These are phyloP conservation scores for Eucalyptus lansdowneana DNA, from an alignment of 345 rosid genomes.

Conservation along the genomic window DNA sequence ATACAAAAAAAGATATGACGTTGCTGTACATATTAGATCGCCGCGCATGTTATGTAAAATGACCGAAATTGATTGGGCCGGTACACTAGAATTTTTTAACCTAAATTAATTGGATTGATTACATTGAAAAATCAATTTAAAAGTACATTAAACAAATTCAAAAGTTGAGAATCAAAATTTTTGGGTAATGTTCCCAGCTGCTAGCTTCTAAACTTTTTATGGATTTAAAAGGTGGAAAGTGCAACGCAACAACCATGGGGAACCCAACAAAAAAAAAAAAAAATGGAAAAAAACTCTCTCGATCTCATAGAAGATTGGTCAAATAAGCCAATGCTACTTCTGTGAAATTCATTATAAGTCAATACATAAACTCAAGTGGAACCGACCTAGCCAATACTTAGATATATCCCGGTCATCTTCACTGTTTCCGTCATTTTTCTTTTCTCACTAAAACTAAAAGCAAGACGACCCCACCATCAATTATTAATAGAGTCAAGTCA, in stretches of 20 bases:
- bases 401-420: not conserved
- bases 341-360: not conserved
- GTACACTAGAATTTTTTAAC: no score
- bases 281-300: not conserved
- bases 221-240: not conserved
- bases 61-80: not conserved
- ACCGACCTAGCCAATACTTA: not conserved
- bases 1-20: not conserved
- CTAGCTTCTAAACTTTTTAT: not conserved
- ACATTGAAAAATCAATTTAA: not conserved
- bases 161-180: not conserved
- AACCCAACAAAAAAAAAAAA: not conserved
- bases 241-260: not conserved
- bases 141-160: no score
- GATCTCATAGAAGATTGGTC: not conserved
- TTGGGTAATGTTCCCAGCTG: not conserved
- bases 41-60: accelerated
- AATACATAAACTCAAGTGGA: not conserved
- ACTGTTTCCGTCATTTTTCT: not conserved
- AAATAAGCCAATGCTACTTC: not conserved
- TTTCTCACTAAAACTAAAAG: not conserved
- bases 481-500: not conserved
- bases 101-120: no score
- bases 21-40: not conserved
- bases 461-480: not conserved